These are phyloP conservation scores for Dendryphion nanum DNA, from an alignment of 2,329 filamentous ascomycete genomes.

Conservation along the genomic window DNA sequence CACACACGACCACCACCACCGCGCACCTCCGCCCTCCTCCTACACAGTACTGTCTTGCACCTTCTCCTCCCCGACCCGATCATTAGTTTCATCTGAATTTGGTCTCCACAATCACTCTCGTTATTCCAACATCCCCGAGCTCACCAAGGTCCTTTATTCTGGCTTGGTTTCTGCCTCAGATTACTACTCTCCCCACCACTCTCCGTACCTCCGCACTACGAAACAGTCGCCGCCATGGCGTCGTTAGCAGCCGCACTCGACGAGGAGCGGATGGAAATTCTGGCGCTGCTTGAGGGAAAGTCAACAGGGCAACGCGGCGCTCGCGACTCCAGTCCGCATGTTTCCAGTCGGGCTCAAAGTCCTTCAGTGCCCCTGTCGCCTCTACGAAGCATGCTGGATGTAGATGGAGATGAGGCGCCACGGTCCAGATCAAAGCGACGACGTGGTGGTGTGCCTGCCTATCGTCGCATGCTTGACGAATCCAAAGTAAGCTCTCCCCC, in stretches of 20 bases:
- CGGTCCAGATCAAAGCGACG: conserved; percentile 33
- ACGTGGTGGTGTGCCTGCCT: conserved; percentile 31
- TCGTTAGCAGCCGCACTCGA: conserved; percentile 75
- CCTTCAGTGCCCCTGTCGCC: conserved; percentile 57
- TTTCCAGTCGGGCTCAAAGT: conserved; percentile 51
- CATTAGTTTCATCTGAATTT: too few relatives aligned
- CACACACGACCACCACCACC: too few relatives aligned
- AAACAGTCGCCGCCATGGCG: conserved; percentile 50
- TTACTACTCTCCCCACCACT: too few relatives aligned
- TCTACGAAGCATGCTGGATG: conserved; percentile 61
- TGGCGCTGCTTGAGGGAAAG: conserved; percentile 64
- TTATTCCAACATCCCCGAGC: too few relatives aligned
- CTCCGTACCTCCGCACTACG: too few relatives aligned
- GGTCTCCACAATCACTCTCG: too few relatives aligned
- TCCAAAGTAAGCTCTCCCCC: conserved; percentile 27
- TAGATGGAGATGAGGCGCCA: conserved; percentile 21
- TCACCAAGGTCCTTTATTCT: too few relatives aligned
- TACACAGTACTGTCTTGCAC: too few relatives aligned
- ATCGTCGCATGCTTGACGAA: conserved; percentile 35
- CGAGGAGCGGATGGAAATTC: conserved; percentile 72
- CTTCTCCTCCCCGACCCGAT: too few relatives aligned
- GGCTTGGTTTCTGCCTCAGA: too few relatives aligned
- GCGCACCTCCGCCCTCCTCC: too few relatives aligned
- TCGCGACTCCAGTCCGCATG: conserved; percentile 27
- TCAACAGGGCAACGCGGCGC: conserved; percentile 14